A percentile compares a stretch with the other conserved stretches of the same genome.
Conservation (phyloP, 768 basidiomycete species). For the Psilocybe cyanescens region DNA sequence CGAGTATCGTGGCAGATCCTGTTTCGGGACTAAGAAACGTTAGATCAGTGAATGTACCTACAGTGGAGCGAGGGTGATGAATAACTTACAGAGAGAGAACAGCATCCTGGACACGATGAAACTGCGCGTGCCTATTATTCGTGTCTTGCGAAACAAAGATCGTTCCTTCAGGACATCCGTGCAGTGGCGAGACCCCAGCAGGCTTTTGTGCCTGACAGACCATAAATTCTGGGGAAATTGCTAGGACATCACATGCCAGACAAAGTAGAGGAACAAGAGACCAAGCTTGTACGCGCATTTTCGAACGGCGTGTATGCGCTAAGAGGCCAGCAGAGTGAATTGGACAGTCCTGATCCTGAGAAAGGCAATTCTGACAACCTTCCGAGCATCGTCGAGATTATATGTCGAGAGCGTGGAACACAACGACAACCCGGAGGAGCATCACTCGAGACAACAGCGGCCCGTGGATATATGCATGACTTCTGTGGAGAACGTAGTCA, state of each 20-base stretch:
- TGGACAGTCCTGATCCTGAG: not conserved
- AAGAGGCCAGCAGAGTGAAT: not conserved
- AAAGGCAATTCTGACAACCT: not conserved
- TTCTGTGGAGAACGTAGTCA: not conserved
- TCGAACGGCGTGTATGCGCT: not conserved
- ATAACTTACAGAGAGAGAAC: constrained; percentile 55
- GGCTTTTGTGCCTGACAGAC: constrained; percentile 58
- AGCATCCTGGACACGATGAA: constrained; percentile 57
- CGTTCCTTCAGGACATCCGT: constrained; percentile 60
- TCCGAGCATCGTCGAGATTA: not conserved
- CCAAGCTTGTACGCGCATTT: not conserved
- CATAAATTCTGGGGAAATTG: constrained; percentile 50
- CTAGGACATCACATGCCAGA: constrained; percentile 7
- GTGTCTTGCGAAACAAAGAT: constrained; percentile 56
- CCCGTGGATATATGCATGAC: not conserved
- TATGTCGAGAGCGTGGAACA: not conserved
- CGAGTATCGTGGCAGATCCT: constrained; percentile 49
- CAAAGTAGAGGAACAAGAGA: not conserved
- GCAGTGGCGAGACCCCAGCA: constrained; percentile 40
- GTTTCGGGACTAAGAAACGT: constrained; percentile 38
- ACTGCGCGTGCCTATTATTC: constrained; percentile 48
- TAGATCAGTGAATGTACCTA: not conserved
- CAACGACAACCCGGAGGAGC: not conserved
- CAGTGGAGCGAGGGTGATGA: not conserved
- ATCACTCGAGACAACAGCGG: not conserved